Conservation (phyloP, 148 eudicot genomes). For the Arctostaphylos glauca region DNA sequence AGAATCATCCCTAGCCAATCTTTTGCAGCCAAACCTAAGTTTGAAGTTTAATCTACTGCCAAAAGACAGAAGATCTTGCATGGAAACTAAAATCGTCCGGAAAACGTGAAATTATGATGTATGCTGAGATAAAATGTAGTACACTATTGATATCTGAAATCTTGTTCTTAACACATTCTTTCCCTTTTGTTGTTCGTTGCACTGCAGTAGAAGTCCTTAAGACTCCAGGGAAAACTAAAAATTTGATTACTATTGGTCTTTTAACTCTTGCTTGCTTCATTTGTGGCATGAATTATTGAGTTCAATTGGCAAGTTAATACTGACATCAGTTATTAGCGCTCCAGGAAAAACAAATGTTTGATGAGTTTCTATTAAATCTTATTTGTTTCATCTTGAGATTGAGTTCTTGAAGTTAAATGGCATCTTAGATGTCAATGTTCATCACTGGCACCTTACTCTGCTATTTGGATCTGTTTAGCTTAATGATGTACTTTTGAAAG, state of each 20-base stretch:
- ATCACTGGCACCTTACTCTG: background rate
- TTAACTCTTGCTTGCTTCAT: background rate
- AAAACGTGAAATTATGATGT: background rate
- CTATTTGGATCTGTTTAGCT: background rate
- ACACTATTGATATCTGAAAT: background rate
- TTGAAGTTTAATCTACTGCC: background rate
- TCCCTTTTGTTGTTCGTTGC: background rate
- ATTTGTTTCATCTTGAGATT: background rate
- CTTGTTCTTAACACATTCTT: background rate
- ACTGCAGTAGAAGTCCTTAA: background rate
- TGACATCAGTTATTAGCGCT: background rate
- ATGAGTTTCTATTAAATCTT: background rate
- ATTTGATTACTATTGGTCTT: background rate
- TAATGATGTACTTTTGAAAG: background rate
- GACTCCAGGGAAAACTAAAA: background rate
- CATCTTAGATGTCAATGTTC: background rate
- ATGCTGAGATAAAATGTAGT: background rate
- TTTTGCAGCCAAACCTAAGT: background rate
- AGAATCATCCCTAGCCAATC: background rate
- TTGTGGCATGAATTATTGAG: background rate
- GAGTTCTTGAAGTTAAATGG: background rate
- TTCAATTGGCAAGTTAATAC: background rate
- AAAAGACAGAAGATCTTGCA: background rate
- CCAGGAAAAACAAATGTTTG: background rate
- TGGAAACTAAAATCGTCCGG: background rate